These are phyloP conservation scores for Gastrolobium bilobum DNA, from an alignment of 306 rosid species.

Conservation along the genomic window DNA sequence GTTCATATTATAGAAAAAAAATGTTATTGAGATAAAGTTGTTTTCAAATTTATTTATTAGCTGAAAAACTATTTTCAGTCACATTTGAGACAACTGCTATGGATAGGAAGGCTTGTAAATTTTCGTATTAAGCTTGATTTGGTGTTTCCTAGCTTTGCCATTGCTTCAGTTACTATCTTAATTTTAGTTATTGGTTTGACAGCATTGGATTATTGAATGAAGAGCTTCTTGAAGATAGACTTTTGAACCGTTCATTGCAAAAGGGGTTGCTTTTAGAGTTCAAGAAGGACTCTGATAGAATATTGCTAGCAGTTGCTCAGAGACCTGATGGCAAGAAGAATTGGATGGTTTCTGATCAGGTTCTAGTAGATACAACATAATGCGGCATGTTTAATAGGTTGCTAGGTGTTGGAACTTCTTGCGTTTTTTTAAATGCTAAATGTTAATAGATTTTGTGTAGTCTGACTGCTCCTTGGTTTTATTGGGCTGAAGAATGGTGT, in stretches of 20 bases:
- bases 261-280: constrained; percentile 88
- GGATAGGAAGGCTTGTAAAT: constrained; percentile 32
- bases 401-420: constrained; percentile 78
- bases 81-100: constrained; percentile 24
- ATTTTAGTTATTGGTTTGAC: constrained; percentile 41
- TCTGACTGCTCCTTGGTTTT: constrained; percentile 51
- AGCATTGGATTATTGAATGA: constrained; percentile 69
- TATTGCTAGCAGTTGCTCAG: constrained; percentile 86
- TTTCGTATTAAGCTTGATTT: constrained; percentile 22
- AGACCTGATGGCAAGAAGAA: constrained; percentile 98
- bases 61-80: constrained; percentile 11
- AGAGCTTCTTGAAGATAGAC: constrained; percentile 75
- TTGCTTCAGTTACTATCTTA: constrained; percentile 35
- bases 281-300: constrained; percentile 90
- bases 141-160: constrained; percentile 36
- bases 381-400: constrained; percentile 89
- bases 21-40: constrained; percentile 4
- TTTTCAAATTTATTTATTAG: not conserved
- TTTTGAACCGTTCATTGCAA: constrained; percentile 65
- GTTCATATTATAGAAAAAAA: not conserved
- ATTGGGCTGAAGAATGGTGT: constrained; percentile 79
- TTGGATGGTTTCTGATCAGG: constrained; percentile 99
- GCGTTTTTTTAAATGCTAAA: constrained; percentile 49
- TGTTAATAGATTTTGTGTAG: constrained; percentile 31
- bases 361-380: constrained; percentile 84